These are phyloP conservation scores for Nakazawaea peltata DNA, from an alignment of 805 yeast genomes.

Conservation along the genomic window DNA sequence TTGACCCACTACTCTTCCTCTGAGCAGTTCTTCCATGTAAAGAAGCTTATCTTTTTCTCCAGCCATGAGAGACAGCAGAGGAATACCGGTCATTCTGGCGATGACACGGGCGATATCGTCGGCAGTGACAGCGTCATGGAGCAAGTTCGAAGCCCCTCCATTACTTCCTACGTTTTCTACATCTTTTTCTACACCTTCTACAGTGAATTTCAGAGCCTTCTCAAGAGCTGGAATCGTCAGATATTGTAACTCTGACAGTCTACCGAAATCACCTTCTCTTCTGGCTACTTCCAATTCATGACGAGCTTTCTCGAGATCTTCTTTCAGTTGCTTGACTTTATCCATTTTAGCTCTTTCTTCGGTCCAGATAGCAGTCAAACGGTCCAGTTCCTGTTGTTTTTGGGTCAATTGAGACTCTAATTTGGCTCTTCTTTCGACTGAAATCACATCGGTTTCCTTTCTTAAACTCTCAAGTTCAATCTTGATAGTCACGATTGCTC, in stretches of 20 bases:
- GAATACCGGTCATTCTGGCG: conserved; percentile 93
- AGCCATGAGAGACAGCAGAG: conserved; percentile 81
- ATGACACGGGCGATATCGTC: conserved; percentile 92
- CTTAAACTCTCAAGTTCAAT: conserved; percentile 91
- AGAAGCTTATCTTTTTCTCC: conserved; percentile 90
- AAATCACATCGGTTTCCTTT: conserved; percentile 84
- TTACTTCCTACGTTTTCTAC: conserved; percentile 19
- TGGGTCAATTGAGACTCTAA: conserved; percentile 58
- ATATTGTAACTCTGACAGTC: conserved; percentile 86
- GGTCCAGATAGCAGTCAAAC: conserved; percentile 83
- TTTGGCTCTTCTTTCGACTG: conserved; percentile 69
- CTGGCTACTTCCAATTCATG: conserved; percentile 76
- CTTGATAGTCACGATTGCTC: conserved; percentile 87
- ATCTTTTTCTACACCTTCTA: conserved; percentile 48
- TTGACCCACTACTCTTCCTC: conserved; percentile 83
- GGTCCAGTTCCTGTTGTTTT: conserved; percentile 56
- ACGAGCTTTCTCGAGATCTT: conserved; percentile 76
- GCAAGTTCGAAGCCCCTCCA: conserved; percentile 26
- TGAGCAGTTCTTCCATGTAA: conserved; percentile 77
- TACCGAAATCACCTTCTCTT: conserved; percentile 78
- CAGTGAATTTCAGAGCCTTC: too few relatives aligned
- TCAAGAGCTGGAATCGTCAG: conserved; percentile 79
- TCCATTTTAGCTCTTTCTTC: conserved; percentile 72
- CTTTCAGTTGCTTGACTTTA: conserved; percentile 68
- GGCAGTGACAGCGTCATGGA: conserved; percentile 89